Evolutionary conservation across 768 basidiomycete species (phyloP).

Genomic region (Leccinum longicurvipes): DNA sequence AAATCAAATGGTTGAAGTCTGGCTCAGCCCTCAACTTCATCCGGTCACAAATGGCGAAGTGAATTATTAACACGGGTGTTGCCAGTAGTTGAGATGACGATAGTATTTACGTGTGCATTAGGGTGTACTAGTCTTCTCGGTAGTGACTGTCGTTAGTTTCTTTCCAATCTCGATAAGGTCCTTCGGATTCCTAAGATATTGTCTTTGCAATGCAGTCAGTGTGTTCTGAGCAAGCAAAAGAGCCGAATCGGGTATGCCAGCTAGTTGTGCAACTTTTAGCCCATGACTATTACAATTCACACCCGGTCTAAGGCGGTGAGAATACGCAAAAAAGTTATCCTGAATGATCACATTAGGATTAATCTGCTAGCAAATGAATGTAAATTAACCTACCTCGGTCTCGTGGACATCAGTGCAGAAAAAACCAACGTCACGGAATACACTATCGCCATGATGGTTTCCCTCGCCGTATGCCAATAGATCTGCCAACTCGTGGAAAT

Average conservation of each 20-base stretch:
- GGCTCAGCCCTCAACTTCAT: constrained; percentile 93
- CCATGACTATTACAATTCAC: constrained; percentile 92
- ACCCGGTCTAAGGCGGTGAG: constrained; percentile 75
- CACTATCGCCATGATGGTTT: constrained; percentile 37
- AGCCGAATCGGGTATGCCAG: constrained; percentile 70
- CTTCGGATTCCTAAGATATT: constrained; percentile 21
- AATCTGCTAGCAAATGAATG: neutral
- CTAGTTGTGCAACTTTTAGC: constrained; percentile 82
- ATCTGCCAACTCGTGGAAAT: constrained; percentile 91
- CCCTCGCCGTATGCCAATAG: constrained; percentile 65
- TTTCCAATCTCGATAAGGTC: constrained; percentile 34
- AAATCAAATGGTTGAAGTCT: constrained; percentile 84
- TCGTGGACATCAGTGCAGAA: constrained; percentile 90
- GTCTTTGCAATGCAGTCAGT: constrained; percentile 38
- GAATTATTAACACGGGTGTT: neutral
- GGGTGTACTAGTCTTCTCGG: neutral
- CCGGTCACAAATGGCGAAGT: constrained; percentile 47
- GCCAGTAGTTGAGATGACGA: neutral
- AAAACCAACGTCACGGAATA: constrained; percentile 68
- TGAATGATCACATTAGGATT: constrained; percentile 26
- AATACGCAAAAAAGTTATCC: constrained; percentile 80
- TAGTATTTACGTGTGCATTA: constrained; percentile 2
- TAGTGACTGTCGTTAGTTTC: constrained; percentile 17
- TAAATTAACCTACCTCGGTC: constrained; percentile 50
- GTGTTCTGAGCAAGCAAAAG: constrained; percentile 59